Evolutionary conservation across 2,329 filamentous ascomycete species (phyloP).

Genomic region (Scytalidium lignicola): DNA sequence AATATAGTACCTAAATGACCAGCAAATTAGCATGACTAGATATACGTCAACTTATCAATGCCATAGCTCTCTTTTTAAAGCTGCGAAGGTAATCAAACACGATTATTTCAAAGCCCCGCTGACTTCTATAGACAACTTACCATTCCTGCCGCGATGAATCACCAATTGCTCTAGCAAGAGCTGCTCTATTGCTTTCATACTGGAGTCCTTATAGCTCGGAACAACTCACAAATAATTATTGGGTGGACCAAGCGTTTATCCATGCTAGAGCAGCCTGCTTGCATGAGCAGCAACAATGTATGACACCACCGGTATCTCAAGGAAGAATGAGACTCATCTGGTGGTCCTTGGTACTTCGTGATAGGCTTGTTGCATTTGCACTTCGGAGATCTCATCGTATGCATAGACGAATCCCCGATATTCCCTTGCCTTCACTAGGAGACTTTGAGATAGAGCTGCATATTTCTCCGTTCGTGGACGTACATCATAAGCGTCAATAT

Average conservation of each 20-base stretch:
- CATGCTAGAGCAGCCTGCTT: slow-evolving; percentile 1
- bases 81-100: slow-evolving; percentile 1
- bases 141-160: slow-evolving; percentile 1
- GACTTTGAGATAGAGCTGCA: slow-evolving; percentile 1
- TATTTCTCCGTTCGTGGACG: background rate
- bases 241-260: slow-evolving; percentile 3
- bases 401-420: background rate
- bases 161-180: slow-evolving; percentile 1
- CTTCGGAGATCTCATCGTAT: slow-evolving; percentile 1
- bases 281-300: background rate
- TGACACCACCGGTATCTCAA: background rate
- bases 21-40: slow-evolving; percentile 2
- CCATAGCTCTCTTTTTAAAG: slow-evolving; percentile 1
- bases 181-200: slow-evolving; percentile 3
- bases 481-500: background rate
- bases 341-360: slow-evolving; percentile 3
- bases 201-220: slow-evolving; percentile 4
- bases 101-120: background rate
- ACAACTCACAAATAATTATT: slow-evolving; percentile 2
- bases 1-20: background rate
- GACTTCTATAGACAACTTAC: slow-evolving; percentile 1
- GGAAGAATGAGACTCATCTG: slow-evolving; percentile 1
- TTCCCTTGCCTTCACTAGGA: background rate
- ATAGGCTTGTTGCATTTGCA: slow-evolving; percentile 1
- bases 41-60: slow-evolving; percentile 2